Conservation (phyloP, 116 monocot genomes). For the Phalaenopsis hybrid region DNA sequence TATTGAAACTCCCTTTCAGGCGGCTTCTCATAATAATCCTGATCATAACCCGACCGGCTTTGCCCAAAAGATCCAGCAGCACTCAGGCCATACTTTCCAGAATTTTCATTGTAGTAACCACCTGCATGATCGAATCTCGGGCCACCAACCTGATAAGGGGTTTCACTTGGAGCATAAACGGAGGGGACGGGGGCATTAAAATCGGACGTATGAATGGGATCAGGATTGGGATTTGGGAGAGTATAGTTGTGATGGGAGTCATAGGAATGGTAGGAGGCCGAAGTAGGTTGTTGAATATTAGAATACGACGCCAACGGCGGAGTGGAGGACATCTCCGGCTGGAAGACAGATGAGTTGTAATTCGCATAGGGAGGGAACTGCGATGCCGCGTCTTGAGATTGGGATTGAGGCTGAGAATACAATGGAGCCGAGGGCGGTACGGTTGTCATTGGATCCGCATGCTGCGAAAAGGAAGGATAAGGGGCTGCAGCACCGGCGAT, state of each 20-base stretch:
- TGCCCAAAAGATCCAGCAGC: neutral
- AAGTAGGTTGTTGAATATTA: conserved; percentile 11
- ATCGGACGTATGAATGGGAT: neutral
- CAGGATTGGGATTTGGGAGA: conserved; percentile 3
- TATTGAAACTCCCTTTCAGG: conserved; percentile 1
- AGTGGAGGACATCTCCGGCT: conserved; percentile 12
- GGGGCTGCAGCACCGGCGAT: conserved; percentile 7
- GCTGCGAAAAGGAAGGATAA: conserved; percentile 21
- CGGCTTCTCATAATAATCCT: conserved; percentile 1
- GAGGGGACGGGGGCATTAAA: conserved; percentile 4
- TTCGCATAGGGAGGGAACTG: conserved; percentile 18
- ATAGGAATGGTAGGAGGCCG: conserved; percentile 21
- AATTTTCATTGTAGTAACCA: conserved; percentile 14
- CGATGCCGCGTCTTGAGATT: conserved; percentile 7
- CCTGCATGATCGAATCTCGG: conserved; percentile 23
- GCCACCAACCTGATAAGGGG: conserved; percentile 20
- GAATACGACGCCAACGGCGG: conserved; percentile 10
- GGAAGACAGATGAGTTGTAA: conserved; percentile 12
- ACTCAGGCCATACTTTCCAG: conserved; percentile 13
- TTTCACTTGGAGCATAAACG: conserved; percentile 27
- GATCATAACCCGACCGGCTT: neutral
- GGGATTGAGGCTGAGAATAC: conserved; percentile 1
- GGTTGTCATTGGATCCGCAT: conserved; percentile 9
- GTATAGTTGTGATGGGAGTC: conserved; percentile 20
- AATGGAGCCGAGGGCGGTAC: conserved; percentile 12